Base-by-base conservation (phyloP, 805 yeast genomes). In the Zygoascus bituminiphila region DNA sequence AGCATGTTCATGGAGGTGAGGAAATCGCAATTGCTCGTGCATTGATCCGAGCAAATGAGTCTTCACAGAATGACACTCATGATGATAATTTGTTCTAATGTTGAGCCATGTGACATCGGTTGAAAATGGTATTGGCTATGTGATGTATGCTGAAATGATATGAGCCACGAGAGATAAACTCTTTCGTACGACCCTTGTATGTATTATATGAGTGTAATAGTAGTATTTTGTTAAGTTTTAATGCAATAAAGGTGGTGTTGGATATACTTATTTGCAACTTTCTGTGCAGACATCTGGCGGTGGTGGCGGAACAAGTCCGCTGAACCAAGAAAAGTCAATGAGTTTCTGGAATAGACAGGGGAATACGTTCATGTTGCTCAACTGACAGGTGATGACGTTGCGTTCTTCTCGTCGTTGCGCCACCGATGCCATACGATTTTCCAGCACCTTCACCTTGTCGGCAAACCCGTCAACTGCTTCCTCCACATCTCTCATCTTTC, bases 1-100 rank as follows among this genome's bases (percentile, higher is more conserved):
- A 64, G 14, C 65, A 66, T 42, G 70, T 56, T 3, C 62, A 64
- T 24, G 54, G 56, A 8, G 56, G 76, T 5, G 78, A 74, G 44
- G 84, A 78, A 54, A 76, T 79, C 35, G 83, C 78, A 42, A 81
- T 80, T 55, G 85, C 86, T 1, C 66, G 82, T 39, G 86, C 84
- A 0, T 65, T 80, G 55, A 78, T 80, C 44, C 82, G 78, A 51
- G 81, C 83, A 0, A 77, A 73, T 53, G 78, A 71, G 46, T 42
- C 45, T 26, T 22, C 50, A 5, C 42, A 37, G 25, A 14, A 33
- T n/a, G 46, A n/a, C 10, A 31, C 42, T 20, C 48, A 48, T 19
- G 40, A 39, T 24, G 25, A 42, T 22, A 48, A 48, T 24, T 24
- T 48, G 17, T 46, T 46, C 41, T 40, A 19, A 14, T 36, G 33